These are phyloP conservation scores for Nidula niveotomentosa DNA, from an alignment of 1,284 basidiomycete genomes.

Conservation along the genomic window DNA sequence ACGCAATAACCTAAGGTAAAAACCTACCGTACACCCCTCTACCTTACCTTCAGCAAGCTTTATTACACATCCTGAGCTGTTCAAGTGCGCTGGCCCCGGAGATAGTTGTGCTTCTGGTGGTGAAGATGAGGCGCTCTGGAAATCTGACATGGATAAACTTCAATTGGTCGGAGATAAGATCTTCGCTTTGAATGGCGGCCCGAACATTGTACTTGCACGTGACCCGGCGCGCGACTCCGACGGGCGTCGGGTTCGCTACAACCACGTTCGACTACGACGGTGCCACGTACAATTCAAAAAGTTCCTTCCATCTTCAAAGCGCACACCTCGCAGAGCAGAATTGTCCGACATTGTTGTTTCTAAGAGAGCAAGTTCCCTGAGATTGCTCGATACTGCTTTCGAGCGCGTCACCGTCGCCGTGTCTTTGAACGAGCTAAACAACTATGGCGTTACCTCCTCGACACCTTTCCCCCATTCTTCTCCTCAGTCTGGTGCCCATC, in stretches of 20 bases:
- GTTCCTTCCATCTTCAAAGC: too few species aligned
- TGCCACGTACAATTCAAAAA: too few species aligned
- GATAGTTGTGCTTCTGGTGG: conserved; percentile 9
- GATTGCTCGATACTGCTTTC: neutral
- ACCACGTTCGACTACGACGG: too few species aligned
- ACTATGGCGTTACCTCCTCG: conserved; percentile 35
- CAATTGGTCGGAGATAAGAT: neutral
- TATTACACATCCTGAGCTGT: conserved; percentile 33
- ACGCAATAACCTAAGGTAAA: neutral
- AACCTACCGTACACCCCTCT: conserved; percentile 62
- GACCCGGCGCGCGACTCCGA: too few species aligned
- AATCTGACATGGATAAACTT: conserved; percentile 3
- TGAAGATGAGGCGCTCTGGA: neutral
- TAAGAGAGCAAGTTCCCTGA: neutral
- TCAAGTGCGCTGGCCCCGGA: conserved; percentile 22
- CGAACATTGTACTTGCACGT: too few species aligned
- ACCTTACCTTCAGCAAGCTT: conserved; percentile 47
- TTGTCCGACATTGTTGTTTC: too few species aligned
- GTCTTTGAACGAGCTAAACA: neutral
- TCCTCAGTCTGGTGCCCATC: conserved; percentile 60
- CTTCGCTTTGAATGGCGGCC: too few species aligned
- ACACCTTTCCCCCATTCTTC: conserved; percentile 50
- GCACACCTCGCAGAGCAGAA: too few species aligned
- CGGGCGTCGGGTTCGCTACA: too few species aligned
- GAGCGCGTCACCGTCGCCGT: neutral